Base-by-base conservation (phyloP, 1,284 basidiomycete genomes). In the Rugosomyces carneus region DNA sequence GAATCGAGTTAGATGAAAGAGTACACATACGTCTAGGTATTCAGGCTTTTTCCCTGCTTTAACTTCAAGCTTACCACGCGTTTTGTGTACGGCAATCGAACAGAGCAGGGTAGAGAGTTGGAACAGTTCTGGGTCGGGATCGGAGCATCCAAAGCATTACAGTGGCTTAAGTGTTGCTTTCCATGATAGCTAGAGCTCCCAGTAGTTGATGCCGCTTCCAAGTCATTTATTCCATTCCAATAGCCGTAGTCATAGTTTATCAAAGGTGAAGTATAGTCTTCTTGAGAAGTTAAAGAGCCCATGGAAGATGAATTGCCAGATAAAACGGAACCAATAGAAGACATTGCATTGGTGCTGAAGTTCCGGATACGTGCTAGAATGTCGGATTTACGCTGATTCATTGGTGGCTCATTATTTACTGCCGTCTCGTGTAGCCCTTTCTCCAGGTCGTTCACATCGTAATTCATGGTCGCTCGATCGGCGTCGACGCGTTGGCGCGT, bases 271-370 rank as follows among this genome's bases (percentile, higher is more conserved):
- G 13, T 26, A 26, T 10, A 10, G 24, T 10, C 10, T 5, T 10
- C 24, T 42, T 47, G 46, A 41, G 42, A 38, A 26, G 43, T 44
- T 44, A 50, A 50, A 36, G 51, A 47, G 43, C 40, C 50, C 37
- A 52, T 43, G 23, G 51, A 45, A 37, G 53, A 48, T 31, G 45
- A 27, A 45, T 51, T 37, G 3, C 48, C 51, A 43, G 53, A 54
- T 42, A 60, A 58, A 44, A 55, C 40, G 46, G 57, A 56, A 18
- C 55, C 52, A 21, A 60, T 50, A 10, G 57, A 56, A 40, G 50
- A 50, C n/a, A 58, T 48, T n/a, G 50, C 50, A 18, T 52, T 46
- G 43, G 49, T 27, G 42, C 55, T 59, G 43, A 60, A 57, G 43
- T 48, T 55, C 16, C 56, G 49, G 40, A 55, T 50, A 34, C 49